Conservation (phyloP, 768 basidiomycete species). For the Crucibulum laeve region DNA sequence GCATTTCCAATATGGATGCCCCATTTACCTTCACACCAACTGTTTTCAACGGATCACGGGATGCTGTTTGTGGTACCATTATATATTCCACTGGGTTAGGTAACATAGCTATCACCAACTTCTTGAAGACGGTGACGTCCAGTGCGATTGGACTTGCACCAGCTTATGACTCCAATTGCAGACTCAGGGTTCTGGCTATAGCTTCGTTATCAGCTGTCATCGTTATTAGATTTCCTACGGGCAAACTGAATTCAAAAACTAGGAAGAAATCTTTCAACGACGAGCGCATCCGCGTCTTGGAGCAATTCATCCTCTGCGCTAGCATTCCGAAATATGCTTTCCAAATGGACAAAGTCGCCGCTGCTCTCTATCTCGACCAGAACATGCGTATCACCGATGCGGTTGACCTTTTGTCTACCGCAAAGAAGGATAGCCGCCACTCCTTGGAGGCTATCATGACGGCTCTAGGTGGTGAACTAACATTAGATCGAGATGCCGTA, state of each 20-base stretch:
- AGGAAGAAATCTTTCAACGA: neutral
- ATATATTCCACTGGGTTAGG: slow-evolving; percentile 20
- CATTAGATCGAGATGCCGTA: slow-evolving; percentile 21
- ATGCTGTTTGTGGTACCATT: slow-evolving; percentile 20
- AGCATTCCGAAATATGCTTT: slow-evolving; percentile 32
- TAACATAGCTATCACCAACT: slow-evolving; percentile 15
- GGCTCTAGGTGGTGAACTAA: slow-evolving; percentile 31
- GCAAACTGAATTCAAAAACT: slow-evolving; percentile 6
- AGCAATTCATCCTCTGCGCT: slow-evolving; percentile 24
- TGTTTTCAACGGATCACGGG: slow-evolving; percentile 21
- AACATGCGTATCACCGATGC: slow-evolving; percentile 26
- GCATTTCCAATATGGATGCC: too few species aligned
- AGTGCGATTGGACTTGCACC: slow-evolving; percentile 38
- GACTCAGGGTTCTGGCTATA: slow-evolving; percentile 33
- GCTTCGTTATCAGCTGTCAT: slow-evolving; percentile 30
- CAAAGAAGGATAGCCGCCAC: slow-evolving; percentile 14
- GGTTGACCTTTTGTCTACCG: slow-evolving; percentile 37
- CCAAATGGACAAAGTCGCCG: slow-evolving; percentile 39
- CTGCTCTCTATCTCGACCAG: slow-evolving; percentile 34
- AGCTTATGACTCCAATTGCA: slow-evolving; percentile 27
- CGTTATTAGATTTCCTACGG: slow-evolving; percentile 22
- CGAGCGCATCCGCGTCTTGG: slow-evolving; percentile 20
- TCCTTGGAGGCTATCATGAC: slow-evolving; percentile 28
- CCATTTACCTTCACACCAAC: slow-evolving; percentile 27
- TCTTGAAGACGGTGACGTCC: slow-evolving; percentile 21